Conservation (phyloP, 2,329 filamentous ascomycete genomes). For the Botrytis cinerea region DNA sequence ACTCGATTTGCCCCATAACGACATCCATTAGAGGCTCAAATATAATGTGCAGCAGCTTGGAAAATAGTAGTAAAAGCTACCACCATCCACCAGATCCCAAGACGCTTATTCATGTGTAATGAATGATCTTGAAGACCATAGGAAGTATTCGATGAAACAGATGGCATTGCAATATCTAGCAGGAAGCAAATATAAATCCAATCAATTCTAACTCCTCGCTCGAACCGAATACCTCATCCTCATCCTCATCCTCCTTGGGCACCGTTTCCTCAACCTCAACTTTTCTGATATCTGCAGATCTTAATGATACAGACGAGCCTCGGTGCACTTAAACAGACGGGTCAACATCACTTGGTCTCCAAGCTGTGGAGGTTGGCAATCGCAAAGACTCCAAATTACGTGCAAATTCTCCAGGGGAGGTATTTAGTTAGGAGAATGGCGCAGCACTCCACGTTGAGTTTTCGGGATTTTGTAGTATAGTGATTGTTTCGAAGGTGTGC, state of each 20-base stretch:
- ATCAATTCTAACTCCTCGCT: slow-evolving; percentile 25
- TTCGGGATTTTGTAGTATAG: slow-evolving; percentile 37
- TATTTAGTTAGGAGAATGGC: slow-evolving; percentile 6
- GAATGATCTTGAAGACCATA: neutral
- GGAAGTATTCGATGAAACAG: neutral
- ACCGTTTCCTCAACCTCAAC: slow-evolving; percentile 38
- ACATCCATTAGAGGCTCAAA: neutral
- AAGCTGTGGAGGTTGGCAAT: slow-evolving; percentile 37
- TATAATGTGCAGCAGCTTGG: neutral
- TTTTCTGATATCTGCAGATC: slow-evolving; percentile 36
- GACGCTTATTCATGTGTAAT: neutral
- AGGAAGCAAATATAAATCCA: slow-evolving; percentile 11
- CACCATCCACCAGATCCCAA: neutral
- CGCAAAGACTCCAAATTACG: slow-evolving; percentile 34
- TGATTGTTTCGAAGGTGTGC: slow-evolving; percentile 24
- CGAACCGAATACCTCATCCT: slow-evolving; percentile 25
- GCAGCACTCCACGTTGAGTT: slow-evolving; percentile 39
- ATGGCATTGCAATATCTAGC: slow-evolving; percentile 14
- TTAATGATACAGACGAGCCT: slow-evolving; percentile 31
- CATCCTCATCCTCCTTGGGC: slow-evolving; percentile 40
- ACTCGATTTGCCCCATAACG: neutral
- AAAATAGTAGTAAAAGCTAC: neutral
- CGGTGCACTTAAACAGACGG: slow-evolving; percentile 32
- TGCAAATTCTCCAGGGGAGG: slow-evolving; percentile 20
- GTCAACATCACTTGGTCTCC: slow-evolving; percentile 36